Base-by-base conservation (phyloP, 805 yeast genomes). In the Dipodascopsis uninucleata region DNA sequence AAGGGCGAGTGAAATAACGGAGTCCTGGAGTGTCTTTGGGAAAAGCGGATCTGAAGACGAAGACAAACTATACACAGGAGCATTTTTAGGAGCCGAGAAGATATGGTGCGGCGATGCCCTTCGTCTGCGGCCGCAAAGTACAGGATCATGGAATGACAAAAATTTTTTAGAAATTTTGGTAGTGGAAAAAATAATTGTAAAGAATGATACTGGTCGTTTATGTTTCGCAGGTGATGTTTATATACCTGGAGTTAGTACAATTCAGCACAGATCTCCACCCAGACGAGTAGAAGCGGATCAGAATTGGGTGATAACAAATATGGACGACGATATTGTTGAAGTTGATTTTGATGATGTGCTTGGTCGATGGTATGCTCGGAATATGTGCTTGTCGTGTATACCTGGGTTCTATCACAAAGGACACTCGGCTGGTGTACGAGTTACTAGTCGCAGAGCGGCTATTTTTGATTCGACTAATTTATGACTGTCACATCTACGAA, bases 71-170 rank as follows among this genome's bases (percentile, higher is more conserved):
- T 52, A 43, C 23, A 33, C 28, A 22, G 55, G 55, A 7, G 18
- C 32, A 3, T 52, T 44, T 14, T 35, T 37, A 10, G 56, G 56
- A 8, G 48, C 56, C 23, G 56, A 52, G 23, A 52, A 52, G 41
- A 28, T 52, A 16, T 51, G 50, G 50, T 16, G 10, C 8, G 54
- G 54, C 9, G 56, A 52, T 14, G 52, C 44, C 10, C 21, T 49
- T 12, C 22, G 39, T n/a, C 12, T 48, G 9, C 28, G 18, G 12
- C 47, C 52, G n/a, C 47, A 42, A 9, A 24, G n/a, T n/a, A n/a
- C n/a, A n/a, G n/a, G n/a, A n/a, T n/a, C n/a, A n/a, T n/a, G n/a
- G n/a, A n/a, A n/a, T n/a, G n/a, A n/a, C n/a, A n/a, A n/a, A n/a
- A n/a, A n/a, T 26, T n/a, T 10, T 26, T n/a, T 35, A 2, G 45